phyloP scores from a whole-genome alignment of 202 grass and related monocot species.

The Eragrostis tef region DNA sequence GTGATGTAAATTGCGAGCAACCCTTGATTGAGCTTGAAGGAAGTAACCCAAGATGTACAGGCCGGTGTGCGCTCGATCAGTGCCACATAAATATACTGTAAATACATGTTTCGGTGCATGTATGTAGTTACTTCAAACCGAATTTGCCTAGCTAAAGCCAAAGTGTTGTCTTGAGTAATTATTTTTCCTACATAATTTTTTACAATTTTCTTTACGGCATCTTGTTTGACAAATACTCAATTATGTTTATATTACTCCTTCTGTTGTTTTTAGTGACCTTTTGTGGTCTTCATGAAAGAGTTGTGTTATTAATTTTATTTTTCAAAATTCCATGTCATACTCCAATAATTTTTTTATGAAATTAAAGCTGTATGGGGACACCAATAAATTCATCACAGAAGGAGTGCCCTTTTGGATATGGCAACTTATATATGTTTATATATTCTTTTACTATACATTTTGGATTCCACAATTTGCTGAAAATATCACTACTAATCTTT shows the following conservation, averaged over 20 bases:
- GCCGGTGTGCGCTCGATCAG: background rate
- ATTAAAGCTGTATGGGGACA: too few species aligned
- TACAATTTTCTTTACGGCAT: background rate
- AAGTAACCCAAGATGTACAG: background rate
- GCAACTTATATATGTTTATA: too few species aligned
- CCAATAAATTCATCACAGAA: too few species aligned
- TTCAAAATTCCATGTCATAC: too few species aligned
- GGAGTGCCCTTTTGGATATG: too few species aligned
- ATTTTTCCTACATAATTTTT: background rate
- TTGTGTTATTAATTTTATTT: too few species aligned
- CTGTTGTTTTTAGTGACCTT: too few species aligned
- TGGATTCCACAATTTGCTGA: background rate
- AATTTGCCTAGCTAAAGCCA: too few species aligned
- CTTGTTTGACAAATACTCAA: background rate
- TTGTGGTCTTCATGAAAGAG: too few species aligned
- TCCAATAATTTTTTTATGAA: too few species aligned
- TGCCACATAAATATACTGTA: background rate
- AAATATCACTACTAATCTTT: background rate
- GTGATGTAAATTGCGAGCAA: background rate
- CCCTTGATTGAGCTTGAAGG: slow-evolving; percentile 27
- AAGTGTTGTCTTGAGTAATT: background rate
- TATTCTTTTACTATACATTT: too few species aligned
- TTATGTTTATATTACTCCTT: background rate
- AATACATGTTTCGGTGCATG: background rate
- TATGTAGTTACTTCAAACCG: background rate